Evolutionary conservation across 805 yeast species (phyloP).

Genomic region (Starmera pachycereana): DNA sequence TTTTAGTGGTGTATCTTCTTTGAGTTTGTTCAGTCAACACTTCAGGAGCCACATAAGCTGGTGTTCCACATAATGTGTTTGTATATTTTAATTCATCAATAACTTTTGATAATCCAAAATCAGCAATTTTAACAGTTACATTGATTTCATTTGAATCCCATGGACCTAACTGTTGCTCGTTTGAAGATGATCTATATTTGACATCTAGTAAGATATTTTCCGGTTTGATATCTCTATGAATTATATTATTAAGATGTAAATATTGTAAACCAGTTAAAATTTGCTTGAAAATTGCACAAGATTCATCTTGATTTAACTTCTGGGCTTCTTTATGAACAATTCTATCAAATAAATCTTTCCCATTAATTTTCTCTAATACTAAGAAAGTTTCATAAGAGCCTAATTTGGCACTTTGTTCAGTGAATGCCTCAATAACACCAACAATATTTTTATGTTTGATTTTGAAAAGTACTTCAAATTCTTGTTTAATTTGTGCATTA

Average conservation of each 20-base stretch:
- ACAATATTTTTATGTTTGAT: constrained; percentile 67
- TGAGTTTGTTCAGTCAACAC: constrained; percentile 38
- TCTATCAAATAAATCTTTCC: constrained; percentile 69
- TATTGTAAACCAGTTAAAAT: constrained; percentile 54
- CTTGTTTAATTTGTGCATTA: constrained; percentile 43
- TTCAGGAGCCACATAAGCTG: constrained; percentile 83
- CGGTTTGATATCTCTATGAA: constrained; percentile 74
- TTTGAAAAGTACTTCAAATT: constrained; percentile 52
- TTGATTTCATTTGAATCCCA: constrained; percentile 46
- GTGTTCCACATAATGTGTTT: constrained; percentile 76
- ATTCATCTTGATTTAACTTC: constrained; percentile 49
- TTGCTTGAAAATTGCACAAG: constrained; percentile 54
- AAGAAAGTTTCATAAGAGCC: constrained; percentile 36
- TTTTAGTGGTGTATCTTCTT: constrained; percentile 55
- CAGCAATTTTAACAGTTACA: constrained; percentile 67
- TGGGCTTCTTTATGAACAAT: constrained; percentile 44
- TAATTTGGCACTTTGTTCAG: constrained; percentile 39
- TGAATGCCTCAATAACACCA: constrained; percentile 46
- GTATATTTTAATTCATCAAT: constrained; percentile 68
- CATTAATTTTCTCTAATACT: constrained; percentile 63
- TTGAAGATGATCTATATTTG: constrained; percentile 26
- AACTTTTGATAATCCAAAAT: constrained; percentile 58
- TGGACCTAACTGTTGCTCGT: constrained; percentile 25
- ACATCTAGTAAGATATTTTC: constrained; percentile 55
- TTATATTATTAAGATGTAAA: constrained; percentile 59